Evolutionary conservation across 345 rosid species (phyloP).

Genomic region (Sonneratia caseolaris): DNA sequence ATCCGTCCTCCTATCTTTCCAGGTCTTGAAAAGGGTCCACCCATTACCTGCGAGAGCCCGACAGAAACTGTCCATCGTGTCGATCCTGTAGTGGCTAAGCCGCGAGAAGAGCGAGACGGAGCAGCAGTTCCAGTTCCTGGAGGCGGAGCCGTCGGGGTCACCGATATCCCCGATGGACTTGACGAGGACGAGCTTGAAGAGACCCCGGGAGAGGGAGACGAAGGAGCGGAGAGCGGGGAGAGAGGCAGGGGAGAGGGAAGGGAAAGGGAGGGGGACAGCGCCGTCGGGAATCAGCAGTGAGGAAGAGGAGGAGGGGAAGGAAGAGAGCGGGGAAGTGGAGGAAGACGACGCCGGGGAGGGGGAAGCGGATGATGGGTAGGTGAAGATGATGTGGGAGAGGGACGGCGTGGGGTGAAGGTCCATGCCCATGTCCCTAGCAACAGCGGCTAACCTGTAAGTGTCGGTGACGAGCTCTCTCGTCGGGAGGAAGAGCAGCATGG

Average conservation of each 20-base stretch:
- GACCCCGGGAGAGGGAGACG: constrained; percentile 50
- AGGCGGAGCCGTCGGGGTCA: constrained; percentile 8
- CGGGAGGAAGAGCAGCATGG: constrained; percentile 50
- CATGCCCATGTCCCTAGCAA: constrained; percentile 69
- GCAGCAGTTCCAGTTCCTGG: constrained; percentile 60
- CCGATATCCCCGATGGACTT: neutral
- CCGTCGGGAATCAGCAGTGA: constrained; percentile 32
- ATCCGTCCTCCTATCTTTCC: constrained; percentile 19
- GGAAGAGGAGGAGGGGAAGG: constrained; percentile 12
- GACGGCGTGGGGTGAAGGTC: constrained; percentile 60
- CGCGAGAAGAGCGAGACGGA: constrained; percentile 51
- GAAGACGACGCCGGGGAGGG: constrained; percentile 11
- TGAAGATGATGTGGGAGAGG: constrained; percentile 69
- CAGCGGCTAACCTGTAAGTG: constrained; percentile 42
- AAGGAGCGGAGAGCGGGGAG: constrained; percentile 52
- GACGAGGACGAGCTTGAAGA: constrained; percentile 52
- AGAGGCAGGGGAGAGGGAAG: constrained; percentile 46
- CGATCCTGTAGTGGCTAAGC: constrained; percentile 33
- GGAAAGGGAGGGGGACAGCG: constrained; percentile 55
- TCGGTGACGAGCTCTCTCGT: constrained; percentile 44
- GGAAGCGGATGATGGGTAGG: constrained; percentile 26
- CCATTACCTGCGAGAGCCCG: constrained; percentile 51
- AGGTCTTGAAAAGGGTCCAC: constrained; percentile 58
- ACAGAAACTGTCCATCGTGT: constrained; percentile 51
- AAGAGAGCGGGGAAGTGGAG: constrained; percentile 15